phyloP scores from a whole-genome alignment of 768 basidiomycete genomes.

The Leccinum ochraceum region DNA sequence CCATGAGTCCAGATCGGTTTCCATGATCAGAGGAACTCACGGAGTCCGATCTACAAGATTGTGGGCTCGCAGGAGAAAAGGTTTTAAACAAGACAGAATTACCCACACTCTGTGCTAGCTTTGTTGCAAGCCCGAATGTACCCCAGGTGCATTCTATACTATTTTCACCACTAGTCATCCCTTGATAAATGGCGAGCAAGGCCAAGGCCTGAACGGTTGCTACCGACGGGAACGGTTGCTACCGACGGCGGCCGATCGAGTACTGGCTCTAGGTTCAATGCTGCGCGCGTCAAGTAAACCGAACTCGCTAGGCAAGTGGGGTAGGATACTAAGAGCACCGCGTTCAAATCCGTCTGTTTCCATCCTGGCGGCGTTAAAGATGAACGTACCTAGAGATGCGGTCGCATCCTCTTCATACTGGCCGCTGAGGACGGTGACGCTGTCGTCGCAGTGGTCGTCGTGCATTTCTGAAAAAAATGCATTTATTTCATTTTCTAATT shows the following conservation, averaged over 20 bases:
- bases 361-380: too few relatives aligned
- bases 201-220: conserved; percentile 67
- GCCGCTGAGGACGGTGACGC: too few relatives aligned
- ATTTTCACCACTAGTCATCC: conserved; percentile 64
- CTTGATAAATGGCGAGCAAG: conserved; percentile 66
- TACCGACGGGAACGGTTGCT: conserved; percentile 70
- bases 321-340: too few relatives aligned
- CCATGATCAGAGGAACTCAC: conserved; percentile 40
- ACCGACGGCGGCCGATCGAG: conserved; percentile 72
- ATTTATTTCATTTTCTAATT: too few relatives aligned
- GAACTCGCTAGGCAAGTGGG: too few relatives aligned
- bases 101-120: conserved; percentile 69
- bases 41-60: conserved; percentile 58
- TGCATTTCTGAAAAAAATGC: too few relatives aligned
- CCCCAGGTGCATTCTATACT: conserved; percentile 72
- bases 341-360: too few relatives aligned
- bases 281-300: conserved; percentile 56
- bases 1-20: conserved; percentile 16
- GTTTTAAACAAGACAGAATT: background rate
- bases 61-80: conserved; percentile 3
- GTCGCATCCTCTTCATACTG: too few relatives aligned
- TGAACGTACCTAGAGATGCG: too few relatives aligned
- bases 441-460: too few relatives aligned
- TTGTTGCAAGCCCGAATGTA: conserved; percentile 63
- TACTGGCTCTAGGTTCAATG: conserved; percentile 66